Evolutionary conservation across 495 filamentous ascomycete genomes (phyloP), one percentile per base, ranked within the genome.

Genomic region (Aspergillus bertholletiae): DNA sequence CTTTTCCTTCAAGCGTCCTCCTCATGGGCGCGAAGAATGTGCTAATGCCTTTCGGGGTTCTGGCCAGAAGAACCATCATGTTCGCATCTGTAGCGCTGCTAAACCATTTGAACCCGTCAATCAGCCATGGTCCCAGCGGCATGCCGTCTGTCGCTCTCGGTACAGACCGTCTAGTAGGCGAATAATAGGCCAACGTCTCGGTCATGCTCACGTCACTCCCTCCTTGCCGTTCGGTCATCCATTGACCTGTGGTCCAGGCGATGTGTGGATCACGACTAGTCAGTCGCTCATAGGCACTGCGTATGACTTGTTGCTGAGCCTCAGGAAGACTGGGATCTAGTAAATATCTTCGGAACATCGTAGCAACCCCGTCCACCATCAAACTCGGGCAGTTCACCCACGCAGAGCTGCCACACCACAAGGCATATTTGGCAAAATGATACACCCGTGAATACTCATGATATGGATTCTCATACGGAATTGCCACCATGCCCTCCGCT

Each of bases 221-320:
- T 7, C 87, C 88, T 0, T 76, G 69, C n/a, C 88, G 78, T 59
- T 91, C 88, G 0, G 88, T 91, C 88, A 92, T 92, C 88, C 88
- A 92, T 63, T 92, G 88, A 0, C 88, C 88, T 32, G 79, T 84
- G 4, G 87, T 91, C 88, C 87, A 91, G 87, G 62, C 15, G 69
- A 67, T 12, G 71, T 57, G 22, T 62, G 80, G 75, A 44, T 82
- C 73, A 28, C 70, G 60, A 51, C 77, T 61, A 60, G 89, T 72
- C 43, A 86, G 69, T 62, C 70, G 21, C 40, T 54, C 21, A 40
- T 59, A 24, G 51, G 63, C 17, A 63, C 43, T 2, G 39, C 40
- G 5, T 49, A 59, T 48, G 88, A 67, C 53, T 84, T 81, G 4
- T 68, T 67, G 13, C 73, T 67, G 1, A 89, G 74, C 6, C 89